Evolutionary conservation across 495 filamentous ascomycete species (phyloP).

Genomic region (Parachaetomium inaequale): DNA sequence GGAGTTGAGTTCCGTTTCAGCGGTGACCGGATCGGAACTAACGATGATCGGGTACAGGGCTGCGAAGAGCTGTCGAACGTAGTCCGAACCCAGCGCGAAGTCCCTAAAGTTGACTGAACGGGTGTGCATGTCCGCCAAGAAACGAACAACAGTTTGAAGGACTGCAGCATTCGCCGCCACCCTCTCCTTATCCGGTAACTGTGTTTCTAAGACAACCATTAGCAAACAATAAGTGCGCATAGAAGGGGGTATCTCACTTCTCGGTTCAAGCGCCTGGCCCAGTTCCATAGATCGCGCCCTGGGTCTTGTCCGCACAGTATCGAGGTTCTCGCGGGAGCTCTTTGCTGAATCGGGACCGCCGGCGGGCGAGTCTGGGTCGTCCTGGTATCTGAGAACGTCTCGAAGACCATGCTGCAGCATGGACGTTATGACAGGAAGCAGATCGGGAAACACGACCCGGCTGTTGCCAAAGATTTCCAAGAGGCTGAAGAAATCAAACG

Average conservation of each 20-base stretch:
- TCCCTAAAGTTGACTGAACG: slow-evolving; percentile 73
- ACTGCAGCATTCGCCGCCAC: slow-evolving; percentile 52
- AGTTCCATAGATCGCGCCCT: slow-evolving; percentile 48
- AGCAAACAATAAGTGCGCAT: slow-evolving; percentile 11
- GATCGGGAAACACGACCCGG: slow-evolving; percentile 70
- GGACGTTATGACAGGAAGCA: slow-evolving; percentile 73
- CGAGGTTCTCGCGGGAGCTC: slow-evolving; percentile 17
- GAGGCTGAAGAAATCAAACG: slow-evolving; percentile 70
- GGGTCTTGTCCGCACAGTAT: slow-evolving; percentile 33
- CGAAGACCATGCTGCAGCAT: slow-evolving; percentile 84
- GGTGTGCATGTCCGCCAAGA: slow-evolving; percentile 70
- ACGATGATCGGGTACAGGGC: slow-evolving; percentile 82
- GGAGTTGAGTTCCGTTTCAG: slow-evolving; percentile 78
- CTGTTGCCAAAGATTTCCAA: slow-evolving; percentile 65
- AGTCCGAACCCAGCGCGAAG: slow-evolving; percentile 71
- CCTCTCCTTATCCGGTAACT: slow-evolving; percentile 44
- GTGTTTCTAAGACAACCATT: slow-evolving; percentile 26
- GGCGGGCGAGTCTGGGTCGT: slow-evolving; percentile 54
- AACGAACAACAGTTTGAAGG: slow-evolving; percentile 70
- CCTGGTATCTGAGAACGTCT: slow-evolving; percentile 59
- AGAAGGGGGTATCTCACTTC: slow-evolving; percentile 38
- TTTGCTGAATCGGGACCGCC: slow-evolving; percentile 23
- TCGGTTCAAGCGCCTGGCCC: slow-evolving; percentile 47
- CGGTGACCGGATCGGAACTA: slow-evolving; percentile 72
- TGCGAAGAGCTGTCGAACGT: slow-evolving; percentile 70